A percentile compares a stretch with the other conserved stretches of the same genome.
Conservation (phyloP, 768 basidiomycete species). For the Candolleomyces eurysporus region DNA sequence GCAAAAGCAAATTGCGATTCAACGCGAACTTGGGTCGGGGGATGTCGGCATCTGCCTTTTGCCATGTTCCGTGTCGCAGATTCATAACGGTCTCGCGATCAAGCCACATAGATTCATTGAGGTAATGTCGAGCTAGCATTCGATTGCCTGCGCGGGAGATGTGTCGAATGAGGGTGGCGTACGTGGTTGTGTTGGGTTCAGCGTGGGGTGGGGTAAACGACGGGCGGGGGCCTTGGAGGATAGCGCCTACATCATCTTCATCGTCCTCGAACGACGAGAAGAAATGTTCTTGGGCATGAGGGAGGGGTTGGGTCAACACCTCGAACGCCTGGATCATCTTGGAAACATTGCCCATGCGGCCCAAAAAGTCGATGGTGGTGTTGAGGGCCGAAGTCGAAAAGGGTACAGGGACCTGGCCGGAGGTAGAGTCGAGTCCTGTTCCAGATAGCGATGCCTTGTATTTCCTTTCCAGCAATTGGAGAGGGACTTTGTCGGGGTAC, state of each 20-base stretch:
- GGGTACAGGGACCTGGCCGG: slow-evolving; percentile 32
- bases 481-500: slow-evolving; percentile 66
- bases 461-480: slow-evolving; percentile 37
- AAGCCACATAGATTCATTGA: slow-evolving; percentile 47
- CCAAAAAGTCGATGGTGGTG: slow-evolving; percentile 70
- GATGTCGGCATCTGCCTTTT: slow-evolving; percentile 10
- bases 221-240: slow-evolving; percentile 28
- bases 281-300: slow-evolving; percentile 44
- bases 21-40: slow-evolving; percentile 51
- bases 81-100: slow-evolving; percentile 36
- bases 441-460: not conserved
- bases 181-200: slow-evolving; percentile 65
- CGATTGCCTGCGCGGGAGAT: slow-evolving; percentile 46
- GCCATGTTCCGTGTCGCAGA: slow-evolving; percentile 30
- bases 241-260: slow-evolving; percentile 57
- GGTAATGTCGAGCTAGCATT: slow-evolving; percentile 64
- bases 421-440: not conserved
- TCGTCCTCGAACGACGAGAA: slow-evolving; percentile 66
- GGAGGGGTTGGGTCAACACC: slow-evolving; percentile 71
- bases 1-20: slow-evolving; percentile 53
- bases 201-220: slow-evolving; percentile 42
- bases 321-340: slow-evolving; percentile 77
- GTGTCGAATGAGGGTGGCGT: slow-evolving; percentile 59
- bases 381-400: slow-evolving; percentile 70
- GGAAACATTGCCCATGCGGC: slow-evolving; percentile 55